phyloP scores from a whole-genome alignment of 441 rosid genomes.

The Bocquillonia castaneifolia region DNA sequence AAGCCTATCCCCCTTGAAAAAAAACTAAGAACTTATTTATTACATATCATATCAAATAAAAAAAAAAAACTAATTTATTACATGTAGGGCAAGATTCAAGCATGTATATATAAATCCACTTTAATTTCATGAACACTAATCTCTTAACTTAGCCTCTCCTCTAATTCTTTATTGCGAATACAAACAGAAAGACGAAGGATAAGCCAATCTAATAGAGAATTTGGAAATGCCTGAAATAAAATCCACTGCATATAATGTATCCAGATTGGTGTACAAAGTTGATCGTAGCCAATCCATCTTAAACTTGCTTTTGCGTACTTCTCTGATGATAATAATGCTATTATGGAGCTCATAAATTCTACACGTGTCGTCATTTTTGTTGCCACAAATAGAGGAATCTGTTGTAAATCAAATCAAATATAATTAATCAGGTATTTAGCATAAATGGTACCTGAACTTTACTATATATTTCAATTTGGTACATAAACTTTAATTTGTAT shows the following conservation, averaged over 20 bases:
- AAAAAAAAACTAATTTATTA: too few relatives aligned
- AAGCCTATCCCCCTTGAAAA: too few relatives aligned
- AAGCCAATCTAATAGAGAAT: slow-evolving; percentile 13
- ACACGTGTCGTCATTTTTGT: slow-evolving; percentile 59
- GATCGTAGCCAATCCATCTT: slow-evolving; percentile 48
- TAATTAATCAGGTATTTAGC: background rate
- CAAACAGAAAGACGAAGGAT: slow-evolving; percentile 8
- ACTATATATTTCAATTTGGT: background rate
- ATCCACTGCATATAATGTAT: slow-evolving; percentile 64
- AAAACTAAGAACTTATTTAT: too few relatives aligned
- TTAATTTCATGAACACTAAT: background rate
- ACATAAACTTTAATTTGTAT: too few relatives aligned
- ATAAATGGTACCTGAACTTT: background rate
- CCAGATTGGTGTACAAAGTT: slow-evolving; percentile 58
- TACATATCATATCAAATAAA: too few relatives aligned
- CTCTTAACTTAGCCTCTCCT: background rate
- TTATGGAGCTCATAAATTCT: slow-evolving; percentile 33
- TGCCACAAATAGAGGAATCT: slow-evolving; percentile 68
- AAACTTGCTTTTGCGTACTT: slow-evolving; percentile 52
- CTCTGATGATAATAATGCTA: slow-evolving; percentile 53
- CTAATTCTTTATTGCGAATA: slow-evolving; percentile 21
- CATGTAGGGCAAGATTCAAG: too few relatives aligned
- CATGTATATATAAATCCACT: too few relatives aligned
- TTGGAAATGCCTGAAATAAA: slow-evolving; percentile 19
- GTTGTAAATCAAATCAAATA: background rate